phyloP scores from a whole-genome alignment of 2,329 filamentous ascomycete species.

The Pseudopyrenochaeta lycopersici region DNA sequence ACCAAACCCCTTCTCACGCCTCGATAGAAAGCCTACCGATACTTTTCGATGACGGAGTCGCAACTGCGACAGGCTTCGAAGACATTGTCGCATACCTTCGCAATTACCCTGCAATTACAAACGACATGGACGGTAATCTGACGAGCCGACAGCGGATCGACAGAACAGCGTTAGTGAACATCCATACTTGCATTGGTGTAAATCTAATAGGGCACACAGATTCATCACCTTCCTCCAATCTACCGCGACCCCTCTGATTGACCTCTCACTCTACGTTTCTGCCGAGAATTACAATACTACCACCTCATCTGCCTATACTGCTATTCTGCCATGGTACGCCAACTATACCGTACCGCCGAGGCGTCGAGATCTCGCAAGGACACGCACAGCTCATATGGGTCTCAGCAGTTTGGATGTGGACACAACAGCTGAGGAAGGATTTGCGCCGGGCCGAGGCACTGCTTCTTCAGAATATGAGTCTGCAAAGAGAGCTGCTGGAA shows the following conservation, averaged over 20 bases:
- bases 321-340: slow-evolving; percentile 82
- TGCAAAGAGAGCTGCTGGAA: slow-evolving; percentile 46
- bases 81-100: slow-evolving; percentile 68
- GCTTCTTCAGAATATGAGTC: slow-evolving; percentile 47
- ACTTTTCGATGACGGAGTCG: slow-evolving; percentile 61
- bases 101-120: slow-evolving; percentile 30
- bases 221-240: slow-evolving; percentile 74
- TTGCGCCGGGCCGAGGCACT: slow-evolving; percentile 39
- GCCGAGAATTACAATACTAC: slow-evolving; percentile 82
- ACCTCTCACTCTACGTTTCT: slow-evolving; percentile 89
- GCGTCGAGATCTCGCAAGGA: slow-evolving; percentile 74
- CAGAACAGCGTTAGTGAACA: slow-evolving; percentile 50
- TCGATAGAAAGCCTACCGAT: slow-evolving; percentile 65
- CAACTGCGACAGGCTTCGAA: slow-evolving; percentile 68
- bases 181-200: background rate
- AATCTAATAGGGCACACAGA: slow-evolving; percentile 20
- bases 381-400: slow-evolving; percentile 66
- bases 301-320: slow-evolving; percentile 82
- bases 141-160: slow-evolving; percentile 47
- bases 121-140: slow-evolving; percentile 41
- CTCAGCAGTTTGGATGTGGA: slow-evolving; percentile 57
- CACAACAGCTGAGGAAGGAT: slow-evolving; percentile 47
- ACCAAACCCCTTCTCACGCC: slow-evolving; percentile 7
- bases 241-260: slow-evolving; percentile 79
- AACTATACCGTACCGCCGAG: slow-evolving; percentile 85